These are phyloP conservation scores for Rhododendron simsii DNA, from an alignment of 148 eudicot genomes.

Conservation along the genomic window DNA sequence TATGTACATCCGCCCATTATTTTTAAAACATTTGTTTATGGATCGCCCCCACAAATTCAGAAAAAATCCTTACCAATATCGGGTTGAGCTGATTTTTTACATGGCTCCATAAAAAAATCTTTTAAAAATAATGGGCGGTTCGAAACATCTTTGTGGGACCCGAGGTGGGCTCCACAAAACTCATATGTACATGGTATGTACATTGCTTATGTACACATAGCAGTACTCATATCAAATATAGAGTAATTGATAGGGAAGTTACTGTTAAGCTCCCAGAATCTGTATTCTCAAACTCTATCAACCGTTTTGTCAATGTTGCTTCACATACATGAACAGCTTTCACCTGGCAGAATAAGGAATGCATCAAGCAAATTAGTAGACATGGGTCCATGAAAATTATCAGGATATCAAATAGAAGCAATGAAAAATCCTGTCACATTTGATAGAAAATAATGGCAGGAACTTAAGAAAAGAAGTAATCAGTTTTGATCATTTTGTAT, in stretches of 20 bases:
- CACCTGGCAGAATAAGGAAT: constrained; percentile 17
- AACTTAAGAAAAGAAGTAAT: constrained; percentile 10
- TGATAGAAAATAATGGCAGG: constrained; percentile 4
- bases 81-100: too few relatives aligned
- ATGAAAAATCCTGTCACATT: background rate
- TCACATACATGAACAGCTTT: constrained; percentile 54
- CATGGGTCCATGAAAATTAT: background rate
- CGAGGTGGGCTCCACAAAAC: too few relatives aligned
- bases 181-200: too few relatives aligned
- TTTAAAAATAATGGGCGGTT: too few relatives aligned
- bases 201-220: too few relatives aligned
- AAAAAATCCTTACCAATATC: too few relatives aligned
- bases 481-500: background rate
- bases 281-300: constrained; percentile 53
- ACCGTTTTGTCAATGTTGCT: constrained; percentile 54
- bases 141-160: too few relatives aligned
- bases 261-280: constrained; percentile 53
- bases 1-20: too few relatives aligned
- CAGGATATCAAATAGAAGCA: background rate
- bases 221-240: background rate
- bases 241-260: background rate
- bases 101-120: too few relatives aligned
- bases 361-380: background rate
- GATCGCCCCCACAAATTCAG: too few relatives aligned
- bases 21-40: too few relatives aligned